These are phyloP conservation scores for Vitellaria paradoxa DNA, from an alignment of 179 eudicot genomes.

Conservation along the genomic window DNA sequence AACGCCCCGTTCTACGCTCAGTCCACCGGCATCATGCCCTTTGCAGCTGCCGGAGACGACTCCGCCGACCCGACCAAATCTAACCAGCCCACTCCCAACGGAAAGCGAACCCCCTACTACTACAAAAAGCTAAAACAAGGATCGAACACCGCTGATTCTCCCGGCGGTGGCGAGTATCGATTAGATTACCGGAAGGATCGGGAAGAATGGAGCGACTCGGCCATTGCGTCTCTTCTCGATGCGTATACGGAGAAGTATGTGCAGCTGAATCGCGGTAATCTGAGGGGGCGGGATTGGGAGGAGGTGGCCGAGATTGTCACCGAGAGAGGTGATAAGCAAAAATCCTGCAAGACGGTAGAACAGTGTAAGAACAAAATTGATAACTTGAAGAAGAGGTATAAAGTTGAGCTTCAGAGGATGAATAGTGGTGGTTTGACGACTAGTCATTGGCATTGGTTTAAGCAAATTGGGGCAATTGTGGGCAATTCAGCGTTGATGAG, in stretches of 20 bases:
- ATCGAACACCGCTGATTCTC: conserved; percentile 1
- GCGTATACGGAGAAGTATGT: conserved; percentile 76
- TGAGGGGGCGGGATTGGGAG: conserved; percentile 96
- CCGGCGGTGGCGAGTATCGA: conserved; percentile 9
- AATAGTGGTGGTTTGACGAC: conserved; percentile 35
- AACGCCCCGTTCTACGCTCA: conserved; percentile 9
- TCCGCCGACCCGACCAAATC: conserved; percentile 33
- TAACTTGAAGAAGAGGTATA: conserved; percentile 93
- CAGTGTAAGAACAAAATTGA: conserved; percentile 98
- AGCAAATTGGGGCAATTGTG: conserved; percentile 72
- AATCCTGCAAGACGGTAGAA: conserved; percentile 63
- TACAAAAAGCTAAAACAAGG: conserved; percentile 36
- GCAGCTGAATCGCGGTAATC: conserved; percentile 79
- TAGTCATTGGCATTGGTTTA: conserved; percentile 88
- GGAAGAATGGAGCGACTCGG: conserved; percentile 94
- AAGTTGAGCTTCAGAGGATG: conserved; percentile 80
- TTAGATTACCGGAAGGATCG: conserved; percentile 80
- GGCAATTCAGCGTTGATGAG: conserved; percentile 46
- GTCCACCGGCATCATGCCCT: background rate
- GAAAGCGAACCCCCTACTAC: conserved; percentile 32
- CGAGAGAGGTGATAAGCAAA: conserved; percentile 69
- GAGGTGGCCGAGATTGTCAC: conserved; percentile 84
- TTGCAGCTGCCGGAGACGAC: conserved; percentile 10
- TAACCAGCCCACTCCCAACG: conserved; percentile 25
- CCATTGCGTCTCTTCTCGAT: conserved; percentile 71